phyloP scores from a whole-genome alignment of 495 filamentous ascomycete species.

The Schizothecium vesticola region DNA sequence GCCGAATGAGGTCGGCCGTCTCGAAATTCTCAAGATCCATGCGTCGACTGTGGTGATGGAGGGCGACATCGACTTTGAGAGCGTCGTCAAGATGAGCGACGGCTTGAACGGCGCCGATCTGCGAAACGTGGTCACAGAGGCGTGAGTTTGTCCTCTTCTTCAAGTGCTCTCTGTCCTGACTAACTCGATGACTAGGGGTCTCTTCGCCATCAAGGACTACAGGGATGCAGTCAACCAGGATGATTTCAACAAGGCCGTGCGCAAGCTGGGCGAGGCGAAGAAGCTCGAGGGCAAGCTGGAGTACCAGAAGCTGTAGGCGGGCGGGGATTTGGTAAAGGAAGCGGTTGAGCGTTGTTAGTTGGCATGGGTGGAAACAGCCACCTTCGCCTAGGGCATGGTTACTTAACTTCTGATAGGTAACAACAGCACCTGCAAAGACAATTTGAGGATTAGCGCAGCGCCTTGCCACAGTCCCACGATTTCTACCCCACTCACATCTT shows the following conservation, averaged over 20 bases:
- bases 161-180: constrained; percentile 9
- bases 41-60: constrained; percentile 78
- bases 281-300: constrained; percentile 97
- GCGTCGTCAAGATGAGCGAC: constrained; percentile 99
- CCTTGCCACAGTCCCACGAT: not conserved
- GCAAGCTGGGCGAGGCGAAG: constrained; percentile 95
- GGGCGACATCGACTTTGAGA: constrained; percentile 98
- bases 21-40: constrained; percentile 99
- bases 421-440: not conserved
- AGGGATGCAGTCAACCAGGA: constrained; percentile 94
- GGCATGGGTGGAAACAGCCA: not conserved
- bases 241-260: constrained; percentile 97
- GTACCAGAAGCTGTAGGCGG: constrained; percentile 85
- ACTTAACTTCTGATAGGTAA: not conserved
- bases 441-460: not conserved
- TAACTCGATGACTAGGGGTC: constrained; percentile 53
- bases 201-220: constrained; percentile 97
- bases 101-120: constrained; percentile 96
- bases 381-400: not conserved
- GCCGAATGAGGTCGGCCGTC: constrained; percentile 95
- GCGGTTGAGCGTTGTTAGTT: not conserved
- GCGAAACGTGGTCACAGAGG: constrained; percentile 97
- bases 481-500: not conserved
- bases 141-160: constrained; percentile 54
- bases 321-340: not conserved